Percentiles rank a stretch among this genome's conserved stretches.
Evolutionary conservation across 805 yeast species (phyloP).

Genomic region (Wickerhamiella brachini): DNA sequence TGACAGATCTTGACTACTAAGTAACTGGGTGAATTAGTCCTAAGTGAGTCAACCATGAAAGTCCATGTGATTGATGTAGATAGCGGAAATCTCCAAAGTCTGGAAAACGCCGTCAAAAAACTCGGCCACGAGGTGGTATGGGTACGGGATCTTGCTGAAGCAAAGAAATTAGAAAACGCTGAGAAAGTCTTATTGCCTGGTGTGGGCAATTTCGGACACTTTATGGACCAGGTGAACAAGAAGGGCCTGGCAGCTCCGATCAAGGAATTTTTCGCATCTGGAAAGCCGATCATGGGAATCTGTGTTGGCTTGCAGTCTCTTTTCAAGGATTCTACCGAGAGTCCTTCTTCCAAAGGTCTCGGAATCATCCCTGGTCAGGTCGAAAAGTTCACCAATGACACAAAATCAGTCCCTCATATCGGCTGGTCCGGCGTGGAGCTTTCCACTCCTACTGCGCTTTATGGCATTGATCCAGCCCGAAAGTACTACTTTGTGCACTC

Average conservation of each 20-base stretch:
- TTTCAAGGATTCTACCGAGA: slow-evolving; percentile 63
- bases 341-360: slow-evolving; percentile 48
- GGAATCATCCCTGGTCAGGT: slow-evolving; percentile 41
- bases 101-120: slow-evolving; percentile 69
- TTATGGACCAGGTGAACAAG: slow-evolving; percentile 52
- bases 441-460: slow-evolving; percentile 28
- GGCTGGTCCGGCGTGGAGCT: slow-evolving; percentile 68
- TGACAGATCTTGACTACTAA: no score
- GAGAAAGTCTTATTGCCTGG: slow-evolving; percentile 73
- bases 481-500: slow-evolving; percentile 94
- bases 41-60: slow-evolving; percentile 8
- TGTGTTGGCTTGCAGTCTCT: slow-evolving; percentile 93
- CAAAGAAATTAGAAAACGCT: slow-evolving; percentile 30
- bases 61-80: slow-evolving; percentile 83
- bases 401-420: slow-evolving; percentile 86
- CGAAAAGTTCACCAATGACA: slow-evolving; percentile 42
- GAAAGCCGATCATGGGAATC: slow-evolving; percentile 86
- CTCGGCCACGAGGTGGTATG: slow-evolving; percentile 47
- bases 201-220: slow-evolving; percentile 94
- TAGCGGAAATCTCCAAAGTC: slow-evolving; percentile 84
- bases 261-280: slow-evolving; percentile 51
- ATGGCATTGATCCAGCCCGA: slow-evolving; percentile 47
- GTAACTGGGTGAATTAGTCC: not conserved
- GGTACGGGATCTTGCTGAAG: slow-evolving; percentile 15
- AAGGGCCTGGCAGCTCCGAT: slow-evolving; percentile 57